Base-by-base conservation (phyloP, 2,329 filamentous ascomycete genomes). In the Hypoxylon rubiginosum region DNA sequence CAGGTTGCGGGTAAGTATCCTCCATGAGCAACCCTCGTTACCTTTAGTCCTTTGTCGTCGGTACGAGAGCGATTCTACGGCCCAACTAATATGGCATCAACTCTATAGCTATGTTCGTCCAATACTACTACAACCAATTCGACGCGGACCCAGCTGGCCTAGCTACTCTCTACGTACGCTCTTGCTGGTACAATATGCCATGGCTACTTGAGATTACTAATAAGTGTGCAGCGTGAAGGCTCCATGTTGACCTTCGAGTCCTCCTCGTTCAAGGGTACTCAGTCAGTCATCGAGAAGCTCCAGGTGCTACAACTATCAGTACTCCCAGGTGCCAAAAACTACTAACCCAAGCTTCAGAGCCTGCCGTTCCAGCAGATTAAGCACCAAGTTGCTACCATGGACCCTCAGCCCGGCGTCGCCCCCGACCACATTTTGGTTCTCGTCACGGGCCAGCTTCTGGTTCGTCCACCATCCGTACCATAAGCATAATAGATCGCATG, bases 201-300 rank as follows among this genome's bases (percentile, higher is more conserved):
- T 32, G 34, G 7, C 30, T 10, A 41, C 32, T n/a, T 53, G 11
- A 50, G 8, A 3, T 28, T 10, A 58, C 71, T 74, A 70, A 74
- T 49, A 10, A 28, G 54, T 41, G 0, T 62, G 76, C 73, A 97
- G 93, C 89, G 92, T 76, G 87, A 91, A 4, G 80, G 90, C 66
- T 98, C 96, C 52, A 97, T 97, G 92, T 86, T 98, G 81, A 97
- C 95, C 54, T 98, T 97, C 77, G 93, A 98, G 86, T 90, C 86
- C 50, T 74, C 83, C 48, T 89, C 91, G 13, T 80, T 88, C 65
- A 84, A 89, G 75, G 94, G 95, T 68, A 82, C 83, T 36, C 77
- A 73, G 24, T 78, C 78, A 32, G 97, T 99, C 74, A 82, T 91
- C 58, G 89, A 93, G 80, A 97, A 97, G 86, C 88, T 98, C 67